phyloP scores from a whole-genome alignment of 2,329 filamentous ascomycete genomes.

The Fusarium chaquense region DNA sequence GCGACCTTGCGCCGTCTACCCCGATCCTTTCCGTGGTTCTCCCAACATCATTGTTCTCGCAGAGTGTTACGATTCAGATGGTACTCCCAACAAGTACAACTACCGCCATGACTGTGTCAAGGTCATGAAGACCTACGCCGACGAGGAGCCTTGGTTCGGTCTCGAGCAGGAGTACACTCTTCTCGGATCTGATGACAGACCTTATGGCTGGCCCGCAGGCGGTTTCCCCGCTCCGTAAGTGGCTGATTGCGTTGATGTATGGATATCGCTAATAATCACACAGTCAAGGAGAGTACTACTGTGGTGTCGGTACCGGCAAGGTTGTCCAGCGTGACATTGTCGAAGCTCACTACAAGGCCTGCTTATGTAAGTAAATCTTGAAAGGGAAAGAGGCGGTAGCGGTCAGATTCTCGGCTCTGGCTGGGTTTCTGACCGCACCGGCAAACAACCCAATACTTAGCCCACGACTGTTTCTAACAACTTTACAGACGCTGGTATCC shows the following conservation, averaged over 20 bases:
- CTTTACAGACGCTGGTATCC: constrained; percentile 74
- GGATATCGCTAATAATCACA: constrained; percentile 17
- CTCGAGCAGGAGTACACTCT: constrained; percentile 94
- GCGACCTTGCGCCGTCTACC: constrained; percentile 87
- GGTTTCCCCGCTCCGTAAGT: constrained; percentile 83
- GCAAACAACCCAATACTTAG: background rate
- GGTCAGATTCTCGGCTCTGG: background rate
- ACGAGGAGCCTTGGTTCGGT: constrained; percentile 94
- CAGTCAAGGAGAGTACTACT: constrained; percentile 65
- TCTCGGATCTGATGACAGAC: constrained; percentile 84
- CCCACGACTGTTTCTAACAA: background rate
- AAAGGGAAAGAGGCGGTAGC: too few relatives aligned
- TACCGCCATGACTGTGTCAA: constrained; percentile 91
- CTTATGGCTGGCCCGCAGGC: constrained; percentile 78
- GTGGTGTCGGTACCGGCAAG: constrained; percentile 96
- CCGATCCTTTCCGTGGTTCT: constrained; percentile 88
- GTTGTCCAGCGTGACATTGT: constrained; percentile 98
- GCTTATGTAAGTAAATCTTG: constrained; percentile 66
- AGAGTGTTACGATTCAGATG: constrained; percentile 95
- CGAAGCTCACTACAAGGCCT: constrained; percentile 73
- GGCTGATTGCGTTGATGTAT: too few relatives aligned
- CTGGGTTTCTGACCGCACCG: background rate
- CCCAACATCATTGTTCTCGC: constrained; percentile 95
- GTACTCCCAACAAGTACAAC: constrained; percentile 98
- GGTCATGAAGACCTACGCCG: constrained; percentile 87